Evolutionary conservation across 106 monocot species (phyloP), one percentile per base, ranked within the genome.

Genomic region (Allium fistulosum): DNA sequence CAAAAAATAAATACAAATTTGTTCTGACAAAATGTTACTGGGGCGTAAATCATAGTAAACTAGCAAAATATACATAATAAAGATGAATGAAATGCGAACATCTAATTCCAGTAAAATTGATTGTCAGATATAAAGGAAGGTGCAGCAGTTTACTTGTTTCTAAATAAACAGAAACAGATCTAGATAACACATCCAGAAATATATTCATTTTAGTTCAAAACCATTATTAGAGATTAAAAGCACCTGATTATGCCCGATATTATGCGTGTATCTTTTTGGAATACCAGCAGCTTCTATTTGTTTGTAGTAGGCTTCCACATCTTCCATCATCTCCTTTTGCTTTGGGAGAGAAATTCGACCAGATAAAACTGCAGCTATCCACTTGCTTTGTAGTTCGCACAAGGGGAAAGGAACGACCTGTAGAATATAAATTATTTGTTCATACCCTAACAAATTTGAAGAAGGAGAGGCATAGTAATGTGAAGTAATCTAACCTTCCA

Each of bases 371-470:
- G 80, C 75, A 52, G 93, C 89, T 47, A 93, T 84, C 99, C 99
- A 99, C 73, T 90, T 99, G 74, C 93, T 93, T 81, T 99, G 99
- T 14, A 93, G 75, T 71, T 99, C 92, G 65, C 74, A 63, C 75
- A 93, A 48, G 3, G 88, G 91, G 80, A 99, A 99, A 49, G 93
- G 99, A 68, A 69, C 57, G 1, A 87, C 81, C 88, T 95, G 61
- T 17, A 69, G 59, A 62, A 59, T 18, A 16, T 26, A 64, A 51
- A 53, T 26, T 67, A 4, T 67, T 67, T 74, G 69, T 74, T 74
- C 68, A 71, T 77, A 46, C 70, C 58, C 45, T 62, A 66, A 17
- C 71, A 28, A 1, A 62, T 63, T 11, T 79, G 2, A 12, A 48
- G 46, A 62, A 79, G 61, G 13, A 10, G 22, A 1, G 63, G 16